Percentiles rank a stretch among this genome's conserved stretches.
Evolutionary conservation across 73 alveolate species (phyloP).

Genomic region (Tetrahymena borealis): DNA sequence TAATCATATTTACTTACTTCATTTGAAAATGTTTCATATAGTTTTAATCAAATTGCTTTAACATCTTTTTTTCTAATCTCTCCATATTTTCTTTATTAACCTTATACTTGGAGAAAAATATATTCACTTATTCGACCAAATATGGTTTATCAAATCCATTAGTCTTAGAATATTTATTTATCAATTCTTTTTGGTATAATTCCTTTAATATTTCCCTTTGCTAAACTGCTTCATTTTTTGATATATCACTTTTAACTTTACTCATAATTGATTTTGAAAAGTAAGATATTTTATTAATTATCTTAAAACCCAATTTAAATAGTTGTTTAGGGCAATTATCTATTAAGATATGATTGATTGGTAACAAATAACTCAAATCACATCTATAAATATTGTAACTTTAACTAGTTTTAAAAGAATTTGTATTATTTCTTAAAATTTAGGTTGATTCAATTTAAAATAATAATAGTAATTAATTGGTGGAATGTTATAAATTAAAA

Average conservation of each 20-base stretch:
- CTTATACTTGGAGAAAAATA: not conserved
- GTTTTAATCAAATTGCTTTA: not conserved
- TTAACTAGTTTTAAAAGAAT: too few species aligned
- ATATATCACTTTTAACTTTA: not conserved
- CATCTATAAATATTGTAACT: too few species aligned
- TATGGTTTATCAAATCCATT: not conserved
- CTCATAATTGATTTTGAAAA: not conserved
- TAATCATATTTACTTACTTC: not conserved
- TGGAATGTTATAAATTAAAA: too few species aligned
- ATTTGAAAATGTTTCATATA: not conserved
- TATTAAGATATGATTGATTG: too few species aligned
- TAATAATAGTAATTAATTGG: too few species aligned
- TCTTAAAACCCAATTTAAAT: too few species aligned
- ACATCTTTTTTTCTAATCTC: not conserved
- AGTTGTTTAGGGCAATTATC: too few species aligned
- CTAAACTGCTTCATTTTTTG: not conserved
- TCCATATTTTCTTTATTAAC: not conserved
- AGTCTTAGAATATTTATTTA: not conserved
- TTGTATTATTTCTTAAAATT: too few species aligned
- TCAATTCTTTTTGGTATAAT: not conserved
- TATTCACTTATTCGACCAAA: not conserved
- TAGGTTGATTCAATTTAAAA: too few species aligned
- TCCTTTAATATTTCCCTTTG: not conserved
- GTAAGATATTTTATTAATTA: not conserved
- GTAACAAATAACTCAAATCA: too few species aligned